Base-by-base conservation (phyloP, 106 monocot species). In the Apostasia ramifera region DNA sequence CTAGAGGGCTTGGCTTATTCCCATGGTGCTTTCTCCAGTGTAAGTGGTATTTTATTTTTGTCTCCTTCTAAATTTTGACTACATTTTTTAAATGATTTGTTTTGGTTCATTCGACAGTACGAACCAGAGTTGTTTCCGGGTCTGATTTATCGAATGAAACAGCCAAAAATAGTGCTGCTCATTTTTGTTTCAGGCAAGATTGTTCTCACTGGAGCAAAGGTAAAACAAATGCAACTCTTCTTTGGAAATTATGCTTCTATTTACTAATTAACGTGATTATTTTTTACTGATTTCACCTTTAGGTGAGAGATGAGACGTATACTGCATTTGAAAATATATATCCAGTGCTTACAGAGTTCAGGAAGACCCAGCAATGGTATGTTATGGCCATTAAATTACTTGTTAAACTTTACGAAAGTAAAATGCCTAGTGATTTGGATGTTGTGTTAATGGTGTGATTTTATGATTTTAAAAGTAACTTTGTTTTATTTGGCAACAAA, bases 1-100 rank as follows among this genome's bases (percentile, higher is more conserved):
- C 88, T 95, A 9, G 95, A 95, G 68, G 95, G 91, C 53, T 84
- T 95, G 63, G 85, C 95, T 5, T 88, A 95, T 69, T 79, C 95
- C 15, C 95, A 95, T 70, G 95, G 95, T 55, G 88, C 91, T 82
- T 95, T 95, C 74, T 95, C 91, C 47, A 95, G 93, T 68, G 93
- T 93, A 89, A 75, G 93, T 78, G 50, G 38, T 37, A 48, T 4
- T 66, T 49, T 47, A 9, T 65, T 2, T 37, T 59, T 2, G 47
- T 61, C 3, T 40, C 39, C 39, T 61, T 37, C n/a, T 40, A 13
- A n/a, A 10, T 63, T 65, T 4, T 65, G 10, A 48, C 47, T 47
- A 1, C 26, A 0, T 47, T 0, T 5, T 47, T 3, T 0, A 65
- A 2, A 45, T 44, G 5, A 12, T 26, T 9, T 11, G 10, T 3